Evolutionary conservation across 352 stramenopile species (phyloP), one percentile per base, ranked within the genome.

Genomic region (Phytophthora melonis): DNA sequence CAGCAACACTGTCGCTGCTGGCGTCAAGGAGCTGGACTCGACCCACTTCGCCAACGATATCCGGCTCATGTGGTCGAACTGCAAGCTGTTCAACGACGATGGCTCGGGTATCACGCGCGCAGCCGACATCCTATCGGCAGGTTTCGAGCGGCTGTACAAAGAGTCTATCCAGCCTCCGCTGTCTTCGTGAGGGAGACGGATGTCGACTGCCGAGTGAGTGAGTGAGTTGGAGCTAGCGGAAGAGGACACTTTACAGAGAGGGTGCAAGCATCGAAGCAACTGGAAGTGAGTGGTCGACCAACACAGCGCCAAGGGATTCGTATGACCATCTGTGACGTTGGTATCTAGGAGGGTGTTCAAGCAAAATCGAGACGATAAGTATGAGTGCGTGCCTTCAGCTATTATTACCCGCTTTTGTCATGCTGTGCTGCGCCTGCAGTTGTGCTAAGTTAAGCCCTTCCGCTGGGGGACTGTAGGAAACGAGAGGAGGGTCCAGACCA

Each of bases 31-130:
- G 41, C 43, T 84, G 14, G 78, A 93, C 70, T 63, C 81, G 0
- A 75, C 78, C 21, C 77, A 78, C 27, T 93, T 96, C 64, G 85
- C 87, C 1, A 75, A 92, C 30, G 89, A 96, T 56, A 78, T 96
- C 64, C 87, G 84, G n/a, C 81, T 93, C 3, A 88, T 96, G 47
- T 96, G 89, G 89, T 71, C 80, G 14, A 96, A 96, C 67, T 96
- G 89, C 81, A 92, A 92, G 64, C 68, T 92, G 16, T 96, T 94
- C 55, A 96, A 96, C 66, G 89, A 96, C 55, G 87, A 94, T 32
- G 87, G 84, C 30, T 96, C 89, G 4, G 89, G 89, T 3, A 94
- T 96, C 47, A 86, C 83, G 0, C 87, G 89, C 43, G 89, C 87
- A 1, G 89, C 89, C 14, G 87, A 92, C 45, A 81, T 91, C 23